Evolutionary conservation across 768 basidiomycete genomes (phyloP).

Genomic region (Ramaria sp.): DNA sequence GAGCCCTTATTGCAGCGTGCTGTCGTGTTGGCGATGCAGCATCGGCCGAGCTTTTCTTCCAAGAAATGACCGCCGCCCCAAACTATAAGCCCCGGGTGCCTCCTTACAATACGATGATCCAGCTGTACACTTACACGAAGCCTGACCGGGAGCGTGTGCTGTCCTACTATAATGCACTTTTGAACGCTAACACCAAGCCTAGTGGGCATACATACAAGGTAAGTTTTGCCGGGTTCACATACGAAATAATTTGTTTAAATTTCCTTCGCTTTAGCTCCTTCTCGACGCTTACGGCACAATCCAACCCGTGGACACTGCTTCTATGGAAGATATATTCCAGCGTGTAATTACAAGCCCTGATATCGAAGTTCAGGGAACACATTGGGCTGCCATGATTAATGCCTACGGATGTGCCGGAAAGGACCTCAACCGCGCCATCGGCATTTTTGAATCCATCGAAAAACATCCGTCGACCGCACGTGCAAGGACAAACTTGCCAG

Average conservation of each 20-base stretch:
- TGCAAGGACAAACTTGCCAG: slow-evolving; percentile 35
- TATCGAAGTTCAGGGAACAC: slow-evolving; percentile 45
- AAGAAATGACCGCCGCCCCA: slow-evolving; percentile 63
- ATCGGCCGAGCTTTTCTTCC: slow-evolving; percentile 74
- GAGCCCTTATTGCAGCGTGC: slow-evolving; percentile 88
- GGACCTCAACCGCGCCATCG: slow-evolving; percentile 66
- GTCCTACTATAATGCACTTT: slow-evolving; percentile 61
- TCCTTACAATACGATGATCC: slow-evolving; percentile 99
- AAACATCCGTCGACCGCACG: slow-evolving; percentile 33
- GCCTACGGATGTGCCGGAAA: slow-evolving; percentile 75
- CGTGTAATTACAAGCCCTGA: slow-evolving; percentile 36
- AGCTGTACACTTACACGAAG: slow-evolving; percentile 84
- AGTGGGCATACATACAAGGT: slow-evolving; percentile 95
- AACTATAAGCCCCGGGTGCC: slow-evolving; percentile 86
- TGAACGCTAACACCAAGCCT: slow-evolving; percentile 49
- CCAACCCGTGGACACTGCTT: slow-evolving; percentile 63
- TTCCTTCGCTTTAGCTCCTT: slow-evolving; percentile 45
- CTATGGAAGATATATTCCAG: slow-evolving; percentile 64
- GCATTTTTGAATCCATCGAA: slow-evolving; percentile 66
- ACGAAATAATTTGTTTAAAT: not conserved
- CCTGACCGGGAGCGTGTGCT: slow-evolving; percentile 73
- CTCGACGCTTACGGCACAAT: slow-evolving; percentile 82
- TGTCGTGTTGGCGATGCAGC: slow-evolving; percentile 82
- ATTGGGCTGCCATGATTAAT: slow-evolving; percentile 82
- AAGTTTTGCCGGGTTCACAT: slow-evolving; percentile 12